Conservation (phyloP, 139 green algal genomes). For the Chlamydomonas sp. region DNA sequence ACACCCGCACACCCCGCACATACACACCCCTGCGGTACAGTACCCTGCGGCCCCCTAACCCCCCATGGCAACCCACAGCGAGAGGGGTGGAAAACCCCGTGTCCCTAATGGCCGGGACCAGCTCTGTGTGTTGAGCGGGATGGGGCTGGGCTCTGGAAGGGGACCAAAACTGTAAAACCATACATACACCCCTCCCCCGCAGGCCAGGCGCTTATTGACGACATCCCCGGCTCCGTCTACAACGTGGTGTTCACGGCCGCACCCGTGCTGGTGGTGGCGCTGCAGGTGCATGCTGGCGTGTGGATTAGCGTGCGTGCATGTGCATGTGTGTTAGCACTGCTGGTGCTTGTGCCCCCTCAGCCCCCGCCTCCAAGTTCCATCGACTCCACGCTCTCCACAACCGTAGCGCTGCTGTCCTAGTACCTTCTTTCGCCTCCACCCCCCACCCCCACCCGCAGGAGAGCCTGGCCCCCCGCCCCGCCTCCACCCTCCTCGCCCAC, state of each 20-base stretch:
- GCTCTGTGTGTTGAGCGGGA: no score
- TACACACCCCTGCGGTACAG: no score
- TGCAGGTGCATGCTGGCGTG: conserved; percentile 46
- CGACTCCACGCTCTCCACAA: conserved; percentile 44
- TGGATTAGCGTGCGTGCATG: conserved; percentile 9
- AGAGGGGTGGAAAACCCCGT: no score
- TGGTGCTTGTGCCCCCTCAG: conserved; percentile 18
- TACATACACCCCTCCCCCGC: not conserved
- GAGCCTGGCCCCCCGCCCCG: not conserved
- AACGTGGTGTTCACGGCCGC: conserved; percentile 66
- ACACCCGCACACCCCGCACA: no score
- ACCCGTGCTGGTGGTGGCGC: conserved; percentile 56
- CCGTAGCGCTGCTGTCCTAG: conserved; percentile 1
- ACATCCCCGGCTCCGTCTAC: conserved; percentile 61
- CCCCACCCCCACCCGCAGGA: not conserved
- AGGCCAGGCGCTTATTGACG: conserved; percentile 49
- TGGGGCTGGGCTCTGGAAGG: no score
- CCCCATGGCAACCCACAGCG: no score
- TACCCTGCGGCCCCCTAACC: no score
- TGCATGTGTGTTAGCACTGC: conserved; percentile 34
- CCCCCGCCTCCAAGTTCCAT: not conserved
- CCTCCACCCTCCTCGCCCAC: not conserved
- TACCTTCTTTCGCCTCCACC: not conserved
- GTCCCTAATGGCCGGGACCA: no score
- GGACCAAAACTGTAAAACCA: not conserved